These are phyloP conservation scores for Exophiala sp. DNA, from an alignment of 2,329 filamentous ascomycete species.

Conservation along the genomic window DNA sequence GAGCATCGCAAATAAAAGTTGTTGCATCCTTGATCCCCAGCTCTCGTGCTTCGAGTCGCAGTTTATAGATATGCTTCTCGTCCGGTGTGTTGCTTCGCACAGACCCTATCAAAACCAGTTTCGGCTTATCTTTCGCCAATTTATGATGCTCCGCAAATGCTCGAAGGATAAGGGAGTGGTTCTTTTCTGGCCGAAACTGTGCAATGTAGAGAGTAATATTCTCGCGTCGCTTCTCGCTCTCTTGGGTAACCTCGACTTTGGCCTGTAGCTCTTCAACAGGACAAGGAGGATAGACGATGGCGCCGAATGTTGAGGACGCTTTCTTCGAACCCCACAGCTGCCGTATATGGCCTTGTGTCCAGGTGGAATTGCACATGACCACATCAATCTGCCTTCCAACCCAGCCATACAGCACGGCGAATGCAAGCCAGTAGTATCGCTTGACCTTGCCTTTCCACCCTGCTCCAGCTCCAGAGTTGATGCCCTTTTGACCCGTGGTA, in stretches of 20 bases:
- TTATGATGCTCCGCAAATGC: slow-evolving; percentile 77
- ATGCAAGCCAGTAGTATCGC: slow-evolving; percentile 78
- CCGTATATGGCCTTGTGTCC: slow-evolving; percentile 83
- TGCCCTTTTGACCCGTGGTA: slow-evolving; percentile 60
- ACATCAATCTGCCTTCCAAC: slow-evolving; percentile 82
- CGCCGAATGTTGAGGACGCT: slow-evolving; percentile 54
- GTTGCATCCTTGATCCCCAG: slow-evolving; percentile 79
- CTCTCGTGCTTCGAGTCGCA: slow-evolving; percentile 81
- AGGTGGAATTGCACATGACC: slow-evolving; percentile 96
- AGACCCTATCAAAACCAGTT: slow-evolving; percentile 81
- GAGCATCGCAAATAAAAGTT: slow-evolving; percentile 83
- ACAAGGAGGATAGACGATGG: slow-evolving; percentile 85
- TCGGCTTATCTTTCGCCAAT: slow-evolving; percentile 48
- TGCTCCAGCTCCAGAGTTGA: slow-evolving; percentile 78
- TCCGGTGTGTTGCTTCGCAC: slow-evolving; percentile 67
- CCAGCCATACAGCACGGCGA: slow-evolving; percentile 76
- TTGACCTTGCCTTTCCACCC: slow-evolving; percentile 71
- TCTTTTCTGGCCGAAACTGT: slow-evolving; percentile 96
- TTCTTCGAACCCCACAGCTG: slow-evolving; percentile 63
- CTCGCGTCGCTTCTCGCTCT: slow-evolving; percentile 60
- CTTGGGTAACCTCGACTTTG: slow-evolving; percentile 66
- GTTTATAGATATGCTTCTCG: slow-evolving; percentile 69
- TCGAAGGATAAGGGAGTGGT: slow-evolving; percentile 80
- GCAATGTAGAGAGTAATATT: slow-evolving; percentile 85
- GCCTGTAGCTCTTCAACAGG: slow-evolving; percentile 80